These are phyloP conservation scores for Amesomyces nigricolor DNA, from an alignment of 2,329 filamentous ascomycete species.

Conservation along the genomic window DNA sequence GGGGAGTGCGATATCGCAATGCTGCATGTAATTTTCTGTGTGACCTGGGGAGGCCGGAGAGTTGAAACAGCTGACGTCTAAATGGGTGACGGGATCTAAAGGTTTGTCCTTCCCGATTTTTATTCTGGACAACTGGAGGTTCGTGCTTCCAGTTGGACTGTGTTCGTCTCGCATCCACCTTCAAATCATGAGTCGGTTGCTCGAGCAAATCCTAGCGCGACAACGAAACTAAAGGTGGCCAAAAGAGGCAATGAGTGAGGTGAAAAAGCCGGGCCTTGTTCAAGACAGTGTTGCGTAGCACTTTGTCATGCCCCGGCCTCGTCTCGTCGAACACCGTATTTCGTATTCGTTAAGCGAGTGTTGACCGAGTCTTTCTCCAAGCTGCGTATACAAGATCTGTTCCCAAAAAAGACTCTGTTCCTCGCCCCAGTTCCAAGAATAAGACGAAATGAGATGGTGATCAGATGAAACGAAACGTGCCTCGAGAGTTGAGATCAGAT, in stretches of 20 bases:
- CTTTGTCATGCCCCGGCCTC: too few species aligned
- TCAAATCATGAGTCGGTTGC: neutral
- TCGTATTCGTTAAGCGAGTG: too few species aligned
- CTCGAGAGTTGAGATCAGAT: too few species aligned
- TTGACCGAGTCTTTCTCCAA: too few species aligned
- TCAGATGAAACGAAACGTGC: neutral
- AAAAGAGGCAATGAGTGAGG: conserved; percentile 16
- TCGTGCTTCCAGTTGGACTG: too few species aligned
- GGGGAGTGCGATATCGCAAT: neutral
- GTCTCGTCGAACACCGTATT: neutral
- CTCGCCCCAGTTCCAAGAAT: neutral
- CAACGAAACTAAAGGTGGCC: conserved; percentile 15
- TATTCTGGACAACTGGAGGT: too few species aligned
- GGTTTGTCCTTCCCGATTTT: too few species aligned
- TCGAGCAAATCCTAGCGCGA: conserved; percentile 11
- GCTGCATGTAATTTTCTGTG: neutral
- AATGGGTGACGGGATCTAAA: too few species aligned
- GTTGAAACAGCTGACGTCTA: neutral
- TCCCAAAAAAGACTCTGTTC: neutral
- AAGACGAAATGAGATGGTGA: neutral
- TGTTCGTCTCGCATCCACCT: neutral
- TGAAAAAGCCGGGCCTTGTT: neutral
- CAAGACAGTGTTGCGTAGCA: conserved; percentile 1
- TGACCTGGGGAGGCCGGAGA: neutral
- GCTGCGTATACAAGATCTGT: too few species aligned